Conservation (phyloP, 2,329 filamentous ascomycete species). For the Colletotrichum salicis region DNA sequence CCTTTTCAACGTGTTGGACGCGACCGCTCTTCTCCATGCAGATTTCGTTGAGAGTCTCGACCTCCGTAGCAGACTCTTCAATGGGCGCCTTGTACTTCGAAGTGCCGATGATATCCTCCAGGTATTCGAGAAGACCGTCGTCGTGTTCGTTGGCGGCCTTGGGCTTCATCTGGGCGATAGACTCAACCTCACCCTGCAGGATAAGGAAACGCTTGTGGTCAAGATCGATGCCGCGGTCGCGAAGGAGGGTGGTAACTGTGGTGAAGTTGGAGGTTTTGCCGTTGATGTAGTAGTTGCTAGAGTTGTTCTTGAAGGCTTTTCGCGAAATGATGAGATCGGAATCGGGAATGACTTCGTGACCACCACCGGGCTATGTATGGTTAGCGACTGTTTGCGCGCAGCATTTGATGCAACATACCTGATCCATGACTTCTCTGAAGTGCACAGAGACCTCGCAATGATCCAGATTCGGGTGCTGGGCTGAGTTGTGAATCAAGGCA, state of each 20-base stretch:
- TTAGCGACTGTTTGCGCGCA: slow-evolving; percentile 40
- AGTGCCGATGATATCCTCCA: slow-evolving; percentile 98
- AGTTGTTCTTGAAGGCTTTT: slow-evolving; percentile 96
- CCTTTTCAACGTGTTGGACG: slow-evolving; percentile 97
- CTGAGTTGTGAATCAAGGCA: slow-evolving; percentile 96
- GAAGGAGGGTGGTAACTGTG: slow-evolving; percentile 85
- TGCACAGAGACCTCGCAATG: slow-evolving; percentile 96
- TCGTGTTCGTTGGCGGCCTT: slow-evolving; percentile 96
- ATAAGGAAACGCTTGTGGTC: slow-evolving; percentile 99
- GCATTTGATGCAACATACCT: slow-evolving; percentile 56
- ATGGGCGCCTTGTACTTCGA: slow-evolving; percentile 98
- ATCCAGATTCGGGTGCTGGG: slow-evolving; percentile 83
- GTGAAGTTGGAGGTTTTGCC: slow-evolving; percentile 91
- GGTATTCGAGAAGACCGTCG: slow-evolving; percentile 93
- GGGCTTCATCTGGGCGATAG: slow-evolving; percentile 98
- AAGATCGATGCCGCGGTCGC: slow-evolving; percentile 89
- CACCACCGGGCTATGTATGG: slow-evolving; percentile 67
- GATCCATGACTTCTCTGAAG: slow-evolving; percentile 94
- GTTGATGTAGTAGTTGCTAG: slow-evolving; percentile 98
- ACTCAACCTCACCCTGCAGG: slow-evolving; percentile 96
- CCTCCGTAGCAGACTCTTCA: slow-evolving; percentile 89
- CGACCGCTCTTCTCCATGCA: slow-evolving; percentile 95
- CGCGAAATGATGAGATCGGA: slow-evolving; percentile 90
- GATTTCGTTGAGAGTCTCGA: slow-evolving; percentile 92
- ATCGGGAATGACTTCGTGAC: slow-evolving; percentile 80